These are phyloP conservation scores for Trichosporon sp. DNA, from an alignment of 1,284 basidiomycete genomes.

Conservation along the genomic window DNA sequence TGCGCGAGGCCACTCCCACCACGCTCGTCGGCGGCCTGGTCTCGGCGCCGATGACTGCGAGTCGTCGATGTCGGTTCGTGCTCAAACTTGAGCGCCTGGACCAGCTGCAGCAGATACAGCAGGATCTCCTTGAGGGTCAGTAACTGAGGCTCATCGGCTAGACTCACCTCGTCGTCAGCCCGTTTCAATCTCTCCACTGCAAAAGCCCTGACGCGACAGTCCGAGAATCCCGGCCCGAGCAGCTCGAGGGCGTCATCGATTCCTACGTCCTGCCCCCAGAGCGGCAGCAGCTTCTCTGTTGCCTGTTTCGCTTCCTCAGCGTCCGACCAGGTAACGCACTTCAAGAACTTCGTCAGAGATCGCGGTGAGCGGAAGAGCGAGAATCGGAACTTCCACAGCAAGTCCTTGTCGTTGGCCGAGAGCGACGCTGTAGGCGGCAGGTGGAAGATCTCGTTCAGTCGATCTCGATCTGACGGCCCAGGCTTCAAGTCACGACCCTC, in stretches of 20 bases:
- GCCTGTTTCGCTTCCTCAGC: constrained; percentile 95
- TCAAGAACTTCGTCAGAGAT: constrained; percentile 95
- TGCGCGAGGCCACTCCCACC: constrained; percentile 78
- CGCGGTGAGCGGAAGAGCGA: constrained; percentile 75
- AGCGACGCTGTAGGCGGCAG: constrained; percentile 86
- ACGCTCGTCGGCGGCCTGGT: constrained; percentile 54
- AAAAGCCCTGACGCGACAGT: constrained; percentile 88
- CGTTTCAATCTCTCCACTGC: constrained; percentile 87
- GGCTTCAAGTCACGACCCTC: constrained; percentile 96
- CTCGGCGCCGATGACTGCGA: constrained; percentile 62
- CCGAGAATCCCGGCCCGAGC: constrained; percentile 85
- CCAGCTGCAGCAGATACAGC: constrained; percentile 90
- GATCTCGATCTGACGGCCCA: constrained; percentile 90
- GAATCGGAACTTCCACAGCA: constrained; percentile 98
- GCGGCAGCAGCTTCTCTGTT: constrained; percentile 89
- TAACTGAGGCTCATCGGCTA: too few species aligned
- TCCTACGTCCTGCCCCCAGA: constrained; percentile 92
- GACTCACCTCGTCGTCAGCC: constrained; percentile 87
- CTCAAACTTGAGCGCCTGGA: constrained; percentile 96
- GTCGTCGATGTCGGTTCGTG: constrained; percentile 26
- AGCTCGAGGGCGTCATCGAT: constrained; percentile 95
- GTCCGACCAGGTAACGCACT: constrained; percentile 97
- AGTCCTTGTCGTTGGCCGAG: constrained; percentile 88
- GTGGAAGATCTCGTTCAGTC: constrained; percentile 83
- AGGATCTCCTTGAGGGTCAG: constrained; percentile 71